phyloP scores from a whole-genome alignment of 2,329 filamentous ascomycete genomes.

The Plectosphaerella plurivora region DNA sequence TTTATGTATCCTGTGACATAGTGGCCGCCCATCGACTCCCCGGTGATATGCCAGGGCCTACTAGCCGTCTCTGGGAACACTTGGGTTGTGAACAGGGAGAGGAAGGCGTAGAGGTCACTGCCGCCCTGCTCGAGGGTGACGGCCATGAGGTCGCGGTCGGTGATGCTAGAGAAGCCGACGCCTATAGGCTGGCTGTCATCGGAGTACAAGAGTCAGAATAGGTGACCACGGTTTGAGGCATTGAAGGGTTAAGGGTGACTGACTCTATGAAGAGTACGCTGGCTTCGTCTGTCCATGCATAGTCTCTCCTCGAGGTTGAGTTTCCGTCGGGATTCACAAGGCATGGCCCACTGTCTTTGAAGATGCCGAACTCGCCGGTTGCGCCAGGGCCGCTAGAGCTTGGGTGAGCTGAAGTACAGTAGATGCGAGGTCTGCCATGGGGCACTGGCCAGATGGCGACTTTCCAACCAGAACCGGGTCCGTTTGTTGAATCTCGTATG shows the following conservation, averaged over 20 bases:
- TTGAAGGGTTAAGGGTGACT: background rate
- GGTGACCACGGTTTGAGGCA: background rate
- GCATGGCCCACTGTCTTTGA: conserved; percentile 14
- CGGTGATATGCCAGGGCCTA: conserved; percentile 11
- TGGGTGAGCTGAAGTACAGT: background rate
- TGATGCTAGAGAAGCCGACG: conserved; percentile 12
- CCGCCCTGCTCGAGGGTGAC: conserved; percentile 8
- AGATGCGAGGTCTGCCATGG: too few relatives aligned
- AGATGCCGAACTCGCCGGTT: conserved; percentile 8
- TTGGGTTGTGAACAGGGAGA: conserved; percentile 12
- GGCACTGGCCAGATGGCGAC: too few relatives aligned
- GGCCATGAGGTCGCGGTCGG: conserved; percentile 9
- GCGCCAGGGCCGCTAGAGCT: background rate
- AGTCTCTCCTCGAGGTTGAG: conserved; percentile 3
- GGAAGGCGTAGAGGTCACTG: conserved; percentile 13
- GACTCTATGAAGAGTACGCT: background rate
- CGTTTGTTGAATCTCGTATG: too few relatives aligned
- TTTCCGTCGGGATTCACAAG: conserved; percentile 5
- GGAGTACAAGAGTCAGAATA: background rate
- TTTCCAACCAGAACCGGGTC: too few relatives aligned
- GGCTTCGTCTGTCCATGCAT: background rate
- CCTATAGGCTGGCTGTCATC: conserved; percentile 11
- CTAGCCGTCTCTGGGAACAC: conserved; percentile 11
- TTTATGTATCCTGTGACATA: conserved; percentile 7
- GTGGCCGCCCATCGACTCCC: conserved; percentile 15